Base-by-base conservation (phyloP, 768 basidiomycete genomes). In the Boletus vermiculosoides region DNA sequence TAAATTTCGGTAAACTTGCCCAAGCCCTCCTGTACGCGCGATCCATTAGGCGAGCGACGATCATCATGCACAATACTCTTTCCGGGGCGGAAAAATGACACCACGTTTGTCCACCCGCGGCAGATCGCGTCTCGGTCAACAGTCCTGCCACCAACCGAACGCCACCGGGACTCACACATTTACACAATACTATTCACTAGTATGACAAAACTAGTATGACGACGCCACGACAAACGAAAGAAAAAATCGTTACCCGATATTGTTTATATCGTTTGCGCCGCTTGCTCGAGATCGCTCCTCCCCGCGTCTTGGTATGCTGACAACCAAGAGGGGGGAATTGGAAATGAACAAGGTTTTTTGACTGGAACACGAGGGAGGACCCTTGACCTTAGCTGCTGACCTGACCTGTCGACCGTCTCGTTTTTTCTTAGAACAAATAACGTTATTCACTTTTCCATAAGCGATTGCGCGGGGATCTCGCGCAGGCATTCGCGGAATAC, bases 1-100 rank as follows among this genome's bases (percentile, higher is more conserved):
- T n/a, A 16, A 16, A n/a, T 37, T 42, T 36, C 23, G 28, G 36
- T 46, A 41, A 54, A 23, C 20, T 30, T 54, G 45, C 16, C 34
- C 31, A 16, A 20, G n/a, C 39, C 10, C 16, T 40, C 63, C 53
- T 63, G 45, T 55, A 23, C 39, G 12, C 52, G 56, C 63, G 50
- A 55, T 52, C 37, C 40, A 56, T 67, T 65, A 52, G 51, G 58
- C 36, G 33, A 59, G 47, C 63, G 66, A 65, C 66, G 68, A 68
- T 68, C 67, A 60, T 52, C n/a, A 49, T 36, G 13, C 52, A 13
- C 23, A 16, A 56, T 15, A 30, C 3, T 28, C 39, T 48, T 39
- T 41, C 20, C 40, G 44, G 31, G 34, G n/a, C 28, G 28, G 5
- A 28, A 45, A 50, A 25, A n/a, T 10, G 8, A 53, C 37, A 37